Evolutionary conservation across 2,329 filamentous ascomycete genomes (phyloP), one percentile per base, ranked within the genome.

Genomic region (Chaetomium olivaceum): DNA sequence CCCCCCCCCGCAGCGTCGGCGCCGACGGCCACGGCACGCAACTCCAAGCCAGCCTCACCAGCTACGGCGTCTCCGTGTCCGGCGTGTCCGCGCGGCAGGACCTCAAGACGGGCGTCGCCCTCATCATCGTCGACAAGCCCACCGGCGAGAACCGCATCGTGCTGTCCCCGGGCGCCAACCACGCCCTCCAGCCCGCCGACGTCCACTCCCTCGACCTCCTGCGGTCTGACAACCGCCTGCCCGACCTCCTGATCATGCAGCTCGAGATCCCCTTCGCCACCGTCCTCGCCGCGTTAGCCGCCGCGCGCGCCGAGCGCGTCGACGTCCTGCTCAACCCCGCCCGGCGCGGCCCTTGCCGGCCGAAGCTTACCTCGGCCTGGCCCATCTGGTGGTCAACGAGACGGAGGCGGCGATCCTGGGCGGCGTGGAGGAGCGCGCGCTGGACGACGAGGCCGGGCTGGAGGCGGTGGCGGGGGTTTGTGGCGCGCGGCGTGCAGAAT

Each of bases 301-400:
- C 82, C 14, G 84, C 85, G 9, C 79, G 82, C 29, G 72, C 72
- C 33, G 77, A 78, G 31, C 76, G 77, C 1, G 81, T 91, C 1
- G 81, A 85, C 43, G 89, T 94, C 2, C 84, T 97, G 58, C 84
- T 97, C 69, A 98, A 97, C 76, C 93, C 93, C 19, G 93, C 93
- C 90, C 91, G 4, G 92, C 93, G 3, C 83, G 88, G 54, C 77
- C 80, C 9, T 78, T 97, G 3, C 92, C 91, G 0, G 81, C 81
- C 0, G 82, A 86, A 31, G 87, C 87, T 9, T 95, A 91, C 74
- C 72, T 76, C 7, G 86, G 85, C 0, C 83, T 97, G 36, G 87
- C 88, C 51, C 92, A 96, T 73, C 82, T 97, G 52, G 86, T 97
- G 59, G 86, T 97, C 72, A 97, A 98, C 74, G 93, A 97, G 80